These are phyloP conservation scores for Collybiopsis luxurians DNA, from an alignment of 768 basidiomycete genomes.

Conservation along the genomic window DNA sequence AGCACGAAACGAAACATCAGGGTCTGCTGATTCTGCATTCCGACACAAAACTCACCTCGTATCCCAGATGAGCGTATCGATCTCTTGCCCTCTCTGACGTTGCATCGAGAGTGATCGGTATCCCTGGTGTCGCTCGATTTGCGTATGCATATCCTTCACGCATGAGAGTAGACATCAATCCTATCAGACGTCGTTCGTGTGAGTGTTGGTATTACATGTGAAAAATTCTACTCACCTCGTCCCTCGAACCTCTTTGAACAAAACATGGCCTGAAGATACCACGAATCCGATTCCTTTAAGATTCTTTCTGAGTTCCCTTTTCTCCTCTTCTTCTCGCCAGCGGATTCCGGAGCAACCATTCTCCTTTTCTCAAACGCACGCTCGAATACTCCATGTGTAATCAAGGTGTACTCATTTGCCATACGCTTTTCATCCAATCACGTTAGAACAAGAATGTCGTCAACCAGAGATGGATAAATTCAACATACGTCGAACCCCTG, in stretches of 20 bases:
- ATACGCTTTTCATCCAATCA: neutral
- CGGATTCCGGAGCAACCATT: neutral
- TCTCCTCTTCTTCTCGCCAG: neutral
- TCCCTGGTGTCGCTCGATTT: neutral
- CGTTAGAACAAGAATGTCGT: too few relatives aligned
- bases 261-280: conserved; percentile 3
- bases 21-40: too few relatives aligned
- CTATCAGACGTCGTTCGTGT: too few relatives aligned
- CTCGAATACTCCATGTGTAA: neutral
- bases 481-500: neutral
- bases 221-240: conserved; percentile 1
- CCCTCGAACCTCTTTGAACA: neutral
- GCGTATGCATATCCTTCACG: conserved; percentile 2
- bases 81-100: neutral
- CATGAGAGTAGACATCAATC: conserved; percentile 1
- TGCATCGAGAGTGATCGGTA: neutral
- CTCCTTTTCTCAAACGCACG: neutral
- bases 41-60: neutral
- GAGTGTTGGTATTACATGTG: too few relatives aligned
- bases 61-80: conserved; percentile 4
- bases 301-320: neutral
- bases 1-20: too few relatives aligned
- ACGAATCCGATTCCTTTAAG: neutral
- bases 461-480: neutral
- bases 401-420: neutral